Evolutionary conservation across 2,329 filamentous ascomycete genomes (phyloP).

Genomic region (Aspergillus sp.): DNA sequence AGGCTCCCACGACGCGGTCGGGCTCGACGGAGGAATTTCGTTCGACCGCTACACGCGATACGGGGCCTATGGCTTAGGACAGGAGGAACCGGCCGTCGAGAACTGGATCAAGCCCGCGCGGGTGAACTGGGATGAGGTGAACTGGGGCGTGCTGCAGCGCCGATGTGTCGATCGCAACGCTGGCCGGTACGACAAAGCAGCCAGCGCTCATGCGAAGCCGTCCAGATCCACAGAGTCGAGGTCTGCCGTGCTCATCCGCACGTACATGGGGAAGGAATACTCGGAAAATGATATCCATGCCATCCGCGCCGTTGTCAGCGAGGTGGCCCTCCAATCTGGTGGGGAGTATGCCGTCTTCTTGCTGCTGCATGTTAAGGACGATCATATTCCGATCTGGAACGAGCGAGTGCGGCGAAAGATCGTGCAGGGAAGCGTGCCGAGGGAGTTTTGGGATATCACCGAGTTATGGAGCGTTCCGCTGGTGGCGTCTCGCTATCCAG

Average conservation of each 20-base stretch:
- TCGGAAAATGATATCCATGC: conserved; percentile 71
- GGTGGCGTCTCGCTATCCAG: conserved; percentile 40
- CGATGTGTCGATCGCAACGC: too few species aligned
- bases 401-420: conserved; percentile 53
- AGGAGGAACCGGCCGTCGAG: too few species aligned
- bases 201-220: too few species aligned
- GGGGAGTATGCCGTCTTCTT: conserved; percentile 82
- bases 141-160: too few species aligned
- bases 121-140: too few species aligned
- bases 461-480: conserved; percentile 61
- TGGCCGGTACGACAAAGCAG: too few species aligned
- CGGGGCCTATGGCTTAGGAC: too few species aligned
- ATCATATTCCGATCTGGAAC: conserved; percentile 67
- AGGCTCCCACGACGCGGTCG: too few species aligned
- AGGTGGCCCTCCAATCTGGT: conserved; percentile 69
- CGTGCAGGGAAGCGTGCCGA: conserved; percentile 54
- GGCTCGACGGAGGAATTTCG: too few species aligned
- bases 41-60: too few species aligned
- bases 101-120: too few species aligned
- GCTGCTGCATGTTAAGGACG: conserved; percentile 75
- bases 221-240: too few species aligned
- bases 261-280: conserved; percentile 75
- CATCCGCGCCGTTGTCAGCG: conserved; percentile 71
- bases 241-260: conserved; percentile 73
- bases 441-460: conserved; percentile 61